Base-by-base conservation (phyloP, 2,329 filamentous ascomycete genomes). In the Teratosphaeria zuluensis region DNA sequence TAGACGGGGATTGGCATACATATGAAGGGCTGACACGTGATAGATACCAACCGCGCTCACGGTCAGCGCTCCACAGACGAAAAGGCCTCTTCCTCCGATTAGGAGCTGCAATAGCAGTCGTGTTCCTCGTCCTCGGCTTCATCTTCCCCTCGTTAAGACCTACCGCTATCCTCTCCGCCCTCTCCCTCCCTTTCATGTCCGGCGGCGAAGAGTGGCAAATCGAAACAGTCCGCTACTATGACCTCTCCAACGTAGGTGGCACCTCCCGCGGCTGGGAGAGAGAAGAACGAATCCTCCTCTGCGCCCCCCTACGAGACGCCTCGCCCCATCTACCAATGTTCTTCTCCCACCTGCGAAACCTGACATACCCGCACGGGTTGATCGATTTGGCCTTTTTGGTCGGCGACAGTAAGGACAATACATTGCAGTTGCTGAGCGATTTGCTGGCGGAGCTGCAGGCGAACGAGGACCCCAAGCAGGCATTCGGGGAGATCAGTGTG, bases 341-440 rank as follows among this genome's bases (percentile, higher is more conserved):
- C 82, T 99, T 99, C 77, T 88, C 88, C n/a, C 95, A 99, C 72
- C 81, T 99, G 59, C 86, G 86, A 66, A 99, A 99, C 76, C 87
- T 99, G 65, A 99, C 94, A 19, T 99, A 99, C 70, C 94, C 94
- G 0, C 94, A 99, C 73, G 88, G 95, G 71, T 81, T 99, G 55
- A 95, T 99, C 70, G 94, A 99, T 72, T 81, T 99, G 53, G 94
- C 94, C 5, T 99, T 99, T 71, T 80, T 99, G 33, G 94, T 99
- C 28, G 96, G 94, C 60, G 94, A 99, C 72, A 97, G 94, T 33
- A 96, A 96, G 73, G 94, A 99, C 71, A 84, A 87, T 61, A 99
- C 94, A 0, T 79, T 96, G 42, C 75, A 84, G 33, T 80, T 94
- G 53, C 81, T 99, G 55, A 84, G 86, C 4, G 79, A 88, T 59